phyloP scores from a whole-genome alignment of 108 stramenopile genomes.

The Pelagomonas calceolata region DNA sequence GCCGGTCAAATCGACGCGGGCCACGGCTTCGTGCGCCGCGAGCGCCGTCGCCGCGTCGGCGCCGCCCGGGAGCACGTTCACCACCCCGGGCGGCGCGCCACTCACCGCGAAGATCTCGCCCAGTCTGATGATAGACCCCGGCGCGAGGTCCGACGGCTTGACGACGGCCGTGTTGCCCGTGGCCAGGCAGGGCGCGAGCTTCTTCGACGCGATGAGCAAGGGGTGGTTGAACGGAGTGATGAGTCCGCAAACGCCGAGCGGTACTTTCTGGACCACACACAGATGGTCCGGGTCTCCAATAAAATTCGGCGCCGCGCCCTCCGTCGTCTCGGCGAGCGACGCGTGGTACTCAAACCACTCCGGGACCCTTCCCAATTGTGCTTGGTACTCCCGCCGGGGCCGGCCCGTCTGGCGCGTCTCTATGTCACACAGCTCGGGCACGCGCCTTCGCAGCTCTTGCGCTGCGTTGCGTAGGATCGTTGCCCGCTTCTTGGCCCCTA shows the following conservation, averaged over 20 bases:
- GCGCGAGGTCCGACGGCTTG: conserved; percentile 29
- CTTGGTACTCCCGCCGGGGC: conserved; percentile 19
- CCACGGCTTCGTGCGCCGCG: conserved; percentile 8
- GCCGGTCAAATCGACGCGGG: conserved; percentile 39
- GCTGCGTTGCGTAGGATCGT: conserved; percentile 11
- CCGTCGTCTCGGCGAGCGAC: conserved; percentile 18
- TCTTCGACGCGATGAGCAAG: conserved; percentile 36
- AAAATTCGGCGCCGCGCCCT: conserved; percentile 19
- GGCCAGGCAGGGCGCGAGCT: conserved; percentile 39
- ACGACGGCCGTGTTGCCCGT: conserved; percentile 35
- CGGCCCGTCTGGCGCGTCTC: conserved; percentile 28
- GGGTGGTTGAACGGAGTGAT: conserved; percentile 44
- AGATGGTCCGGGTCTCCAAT: conserved; percentile 13
- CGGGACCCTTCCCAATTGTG: conserved; percentile 22
- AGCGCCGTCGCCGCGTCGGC: conserved; percentile 20
- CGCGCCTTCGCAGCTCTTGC: not conserved
- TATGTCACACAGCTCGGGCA: conserved; percentile 12
- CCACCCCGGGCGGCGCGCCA: conserved; percentile 53
- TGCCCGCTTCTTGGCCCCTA: conserved; percentile 3
- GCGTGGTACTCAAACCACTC: conserved; percentile 47
- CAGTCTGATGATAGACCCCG: conserved; percentile 19
- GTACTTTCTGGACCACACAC: conserved; percentile 11
- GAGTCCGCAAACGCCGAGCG: conserved; percentile 10
- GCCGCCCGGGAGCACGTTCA: conserved; percentile 43
- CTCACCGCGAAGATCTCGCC: conserved; percentile 31